phyloP scores from a whole-genome alignment of 129 eudicot species.

The Ambrosia artemisiifolia region DNA sequence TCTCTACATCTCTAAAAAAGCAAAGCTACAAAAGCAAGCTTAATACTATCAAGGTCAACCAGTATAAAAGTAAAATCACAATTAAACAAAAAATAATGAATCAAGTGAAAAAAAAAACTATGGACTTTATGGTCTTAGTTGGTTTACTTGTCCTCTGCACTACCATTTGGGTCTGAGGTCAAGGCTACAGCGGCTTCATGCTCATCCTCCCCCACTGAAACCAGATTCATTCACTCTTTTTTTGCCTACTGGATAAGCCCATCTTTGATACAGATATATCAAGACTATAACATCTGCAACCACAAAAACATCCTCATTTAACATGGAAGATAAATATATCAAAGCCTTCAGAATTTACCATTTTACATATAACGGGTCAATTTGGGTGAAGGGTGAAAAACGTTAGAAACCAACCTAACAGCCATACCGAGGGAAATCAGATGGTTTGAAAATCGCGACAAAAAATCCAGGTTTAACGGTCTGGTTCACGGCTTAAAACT shows the following conservation, averaged over 20 bases:
- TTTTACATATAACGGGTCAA: background rate
- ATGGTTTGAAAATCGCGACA: too few relatives aligned
- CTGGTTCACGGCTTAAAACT: too few relatives aligned
- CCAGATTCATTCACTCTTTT: constrained; percentile 96
- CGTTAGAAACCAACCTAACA: too few relatives aligned
- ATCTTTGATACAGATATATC: constrained; percentile 86
- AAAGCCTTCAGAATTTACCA: background rate
- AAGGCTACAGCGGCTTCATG: constrained; percentile 37
- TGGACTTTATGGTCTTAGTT: constrained; percentile 43
- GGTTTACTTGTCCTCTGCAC: constrained; percentile 75
- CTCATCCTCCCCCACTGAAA: constrained; percentile 79
- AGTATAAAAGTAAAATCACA: constrained; percentile 21
- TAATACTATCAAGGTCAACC: constrained; percentile 19
- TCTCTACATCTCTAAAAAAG: too few relatives aligned
- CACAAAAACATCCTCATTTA: constrained; percentile 2
- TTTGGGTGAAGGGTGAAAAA: background rate
- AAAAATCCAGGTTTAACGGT: too few relatives aligned
- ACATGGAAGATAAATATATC: background rate
- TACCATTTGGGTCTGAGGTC: constrained; percentile 11
- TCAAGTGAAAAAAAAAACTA: too few relatives aligned
- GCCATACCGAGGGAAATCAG: too few relatives aligned
- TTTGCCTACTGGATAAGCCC: constrained; percentile 87
- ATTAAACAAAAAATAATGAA: constrained; percentile 21
- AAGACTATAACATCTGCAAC: constrained; percentile 81
- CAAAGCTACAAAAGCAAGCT: too few relatives aligned